Percentiles rank a stretch among this genome's conserved stretches.
phyloP scores from a whole-genome alignment of 139 green algal genomes.

The Chlorella sp. region DNA sequence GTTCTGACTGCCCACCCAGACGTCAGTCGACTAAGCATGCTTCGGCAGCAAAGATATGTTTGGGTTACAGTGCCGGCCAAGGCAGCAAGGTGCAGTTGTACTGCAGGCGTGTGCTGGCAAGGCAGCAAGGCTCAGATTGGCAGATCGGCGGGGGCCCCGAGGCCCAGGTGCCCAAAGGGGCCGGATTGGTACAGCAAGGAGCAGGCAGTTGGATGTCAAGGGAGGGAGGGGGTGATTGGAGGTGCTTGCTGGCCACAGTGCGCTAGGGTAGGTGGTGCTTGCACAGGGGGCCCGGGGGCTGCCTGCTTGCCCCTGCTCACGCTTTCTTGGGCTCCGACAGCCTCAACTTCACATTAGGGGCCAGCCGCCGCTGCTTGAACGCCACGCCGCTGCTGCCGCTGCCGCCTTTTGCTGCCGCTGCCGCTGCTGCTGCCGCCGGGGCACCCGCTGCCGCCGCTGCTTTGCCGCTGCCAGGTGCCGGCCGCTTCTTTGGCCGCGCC shows the following conservation, averaged over 20 bases:
- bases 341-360: not conserved
- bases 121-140: too few relatives aligned
- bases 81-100: too few relatives aligned
- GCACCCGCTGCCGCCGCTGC: not conserved
- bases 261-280: not conserved
- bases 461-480: not conserved
- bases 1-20: too few relatives aligned
- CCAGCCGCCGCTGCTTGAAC: not conserved
- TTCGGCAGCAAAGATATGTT: too few relatives aligned
- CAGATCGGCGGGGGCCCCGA: too few relatives aligned
- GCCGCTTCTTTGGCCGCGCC: not conserved
- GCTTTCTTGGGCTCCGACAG: constrained; percentile 1
- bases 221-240: not conserved
- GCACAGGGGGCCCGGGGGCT: not conserved
- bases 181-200: too few relatives aligned
- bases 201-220: not conserved
- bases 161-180: too few relatives aligned
- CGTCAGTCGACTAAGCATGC: too few relatives aligned
- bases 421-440: not conserved
- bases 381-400: not conserved
- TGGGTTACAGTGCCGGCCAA: too few relatives aligned
- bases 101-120: too few relatives aligned
- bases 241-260: not conserved
- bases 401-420: not conserved
- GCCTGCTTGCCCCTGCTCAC: not conserved